phyloP scores from a whole-genome alignment of 169 alveolate genomes.

The Neospora caninum region DNA sequence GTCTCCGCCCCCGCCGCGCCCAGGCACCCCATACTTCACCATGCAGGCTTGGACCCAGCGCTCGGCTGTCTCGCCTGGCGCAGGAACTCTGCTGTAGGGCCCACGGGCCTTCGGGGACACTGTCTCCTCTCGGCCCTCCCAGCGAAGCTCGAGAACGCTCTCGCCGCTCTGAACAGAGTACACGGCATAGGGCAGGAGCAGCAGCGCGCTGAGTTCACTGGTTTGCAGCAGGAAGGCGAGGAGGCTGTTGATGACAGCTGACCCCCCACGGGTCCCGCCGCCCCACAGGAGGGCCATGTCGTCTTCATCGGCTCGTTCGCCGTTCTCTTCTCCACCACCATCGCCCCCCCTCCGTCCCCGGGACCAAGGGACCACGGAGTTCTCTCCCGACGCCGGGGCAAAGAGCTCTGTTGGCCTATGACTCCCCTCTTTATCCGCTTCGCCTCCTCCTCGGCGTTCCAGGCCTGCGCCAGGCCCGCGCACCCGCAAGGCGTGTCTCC shows the following conservation, averaged over 20 bases:
- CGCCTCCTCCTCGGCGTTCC: not conserved
- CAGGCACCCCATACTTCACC: not conserved
- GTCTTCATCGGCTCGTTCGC: not conserved
- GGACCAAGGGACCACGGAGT: not conserved
- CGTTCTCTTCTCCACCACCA: not conserved
- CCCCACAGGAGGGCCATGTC: not conserved
- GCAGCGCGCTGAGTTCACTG: not conserved
- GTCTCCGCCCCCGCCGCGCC: not conserved
- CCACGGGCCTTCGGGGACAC: not conserved
- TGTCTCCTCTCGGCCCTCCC: not conserved
- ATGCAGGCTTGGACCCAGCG: not conserved
- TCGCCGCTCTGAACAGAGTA: slow-evolving; percentile 1
- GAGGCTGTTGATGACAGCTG: not conserved
- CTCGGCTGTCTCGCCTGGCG: not conserved
- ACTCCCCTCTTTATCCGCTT: not conserved
- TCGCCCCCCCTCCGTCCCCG: not conserved
- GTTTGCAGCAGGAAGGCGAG: not conserved
- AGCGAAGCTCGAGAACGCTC: not conserved
- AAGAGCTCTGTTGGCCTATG: not conserved
- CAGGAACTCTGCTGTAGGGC: no score
- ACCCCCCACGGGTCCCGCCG: not conserved
- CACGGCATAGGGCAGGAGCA: not conserved
- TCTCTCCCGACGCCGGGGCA: not conserved
- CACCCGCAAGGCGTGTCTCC: not conserved
- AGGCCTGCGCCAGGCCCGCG: not conserved